Evolutionary conservation across 768 basidiomycete genomes (phyloP).

Genomic region (Mycena filopes): DNA sequence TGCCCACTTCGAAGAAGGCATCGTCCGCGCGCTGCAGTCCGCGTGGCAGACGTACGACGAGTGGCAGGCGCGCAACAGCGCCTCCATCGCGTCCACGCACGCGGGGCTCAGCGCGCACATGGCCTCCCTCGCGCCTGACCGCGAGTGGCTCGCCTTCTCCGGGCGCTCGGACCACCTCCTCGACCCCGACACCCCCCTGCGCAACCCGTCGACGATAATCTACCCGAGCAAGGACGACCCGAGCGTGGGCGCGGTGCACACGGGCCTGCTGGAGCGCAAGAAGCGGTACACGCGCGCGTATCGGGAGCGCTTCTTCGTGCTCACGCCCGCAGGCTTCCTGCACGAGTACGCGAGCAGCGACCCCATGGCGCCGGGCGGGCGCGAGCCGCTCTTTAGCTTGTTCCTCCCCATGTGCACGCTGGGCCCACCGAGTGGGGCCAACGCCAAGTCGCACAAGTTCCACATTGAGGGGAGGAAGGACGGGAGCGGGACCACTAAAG

Average conservation of each 20-base stretch:
- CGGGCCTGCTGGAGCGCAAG: constrained; percentile 93
- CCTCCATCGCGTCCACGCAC: constrained; percentile 80
- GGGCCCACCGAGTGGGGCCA: constrained; percentile 82
- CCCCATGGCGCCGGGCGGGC: constrained; percentile 47
- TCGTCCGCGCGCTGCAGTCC: constrained; percentile 94
- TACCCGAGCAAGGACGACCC: constrained; percentile 96
- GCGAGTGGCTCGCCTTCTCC: constrained; percentile 96
- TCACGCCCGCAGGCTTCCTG: constrained; percentile 95
- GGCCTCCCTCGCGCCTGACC: constrained; percentile 82
- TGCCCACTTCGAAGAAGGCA: constrained; percentile 97
- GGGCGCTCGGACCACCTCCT: constrained; percentile 96
- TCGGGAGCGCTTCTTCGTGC: constrained; percentile 88
- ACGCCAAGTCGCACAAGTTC: constrained; percentile 88
- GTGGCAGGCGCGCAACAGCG: constrained; percentile 86
- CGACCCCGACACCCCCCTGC: constrained; percentile 95
- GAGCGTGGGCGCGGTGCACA: constrained; percentile 85
- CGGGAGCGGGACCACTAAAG: constrained; percentile 68
- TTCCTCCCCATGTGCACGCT: constrained; percentile 97
- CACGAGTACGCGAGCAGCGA: constrained; percentile 91
- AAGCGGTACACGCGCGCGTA: constrained; percentile 89
- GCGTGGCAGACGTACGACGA: constrained; percentile 98
- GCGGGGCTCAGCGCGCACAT: constrained; percentile 76
- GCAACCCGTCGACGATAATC: constrained; percentile 77
- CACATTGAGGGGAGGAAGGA: constrained; percentile 94
- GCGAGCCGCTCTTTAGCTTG: constrained; percentile 79